These are phyloP conservation scores for Blastocystis sp. DNA, from an alignment of 352 stramenopile genomes.

Conservation along the genomic window DNA sequence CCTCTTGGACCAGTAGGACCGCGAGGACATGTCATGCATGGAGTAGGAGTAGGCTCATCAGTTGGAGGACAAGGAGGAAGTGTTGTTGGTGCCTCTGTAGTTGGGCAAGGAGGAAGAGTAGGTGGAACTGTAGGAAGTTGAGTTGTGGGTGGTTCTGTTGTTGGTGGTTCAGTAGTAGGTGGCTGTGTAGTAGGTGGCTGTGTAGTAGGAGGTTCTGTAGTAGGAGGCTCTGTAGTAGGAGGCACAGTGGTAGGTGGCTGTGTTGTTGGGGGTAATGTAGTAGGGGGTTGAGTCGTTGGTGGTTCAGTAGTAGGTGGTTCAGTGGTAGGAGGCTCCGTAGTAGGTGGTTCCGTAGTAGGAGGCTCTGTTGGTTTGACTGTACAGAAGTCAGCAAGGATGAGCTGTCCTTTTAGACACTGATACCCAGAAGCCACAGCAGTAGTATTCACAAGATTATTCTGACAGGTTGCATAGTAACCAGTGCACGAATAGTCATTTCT, in stretches of 20 bases:
- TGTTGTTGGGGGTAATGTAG: not conserved
- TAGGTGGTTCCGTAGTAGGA: not conserved
- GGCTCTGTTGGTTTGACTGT: not conserved
- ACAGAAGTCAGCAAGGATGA: slow-evolving; percentile 52
- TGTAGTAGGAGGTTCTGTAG: not conserved
- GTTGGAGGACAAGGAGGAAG: slow-evolving; percentile 48
- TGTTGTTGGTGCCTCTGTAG: slow-evolving; percentile 1
- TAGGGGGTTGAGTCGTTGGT: too few relatives aligned
- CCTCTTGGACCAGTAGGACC: slow-evolving; percentile 32
- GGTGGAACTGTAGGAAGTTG: not conserved
- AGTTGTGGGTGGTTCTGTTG: not conserved
- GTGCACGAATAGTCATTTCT: slow-evolving; percentile 62
- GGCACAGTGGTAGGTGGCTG: not conserved
- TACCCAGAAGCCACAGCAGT: slow-evolving; percentile 4
- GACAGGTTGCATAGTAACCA: slow-evolving; percentile 4
- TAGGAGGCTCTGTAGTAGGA: not conserved
- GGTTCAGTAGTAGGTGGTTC: not conserved
- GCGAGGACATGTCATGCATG: slow-evolving; percentile 8
- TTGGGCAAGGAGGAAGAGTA: slow-evolving; percentile 44
- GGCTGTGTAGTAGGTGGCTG: not conserved
- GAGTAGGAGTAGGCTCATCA: slow-evolving; percentile 12
- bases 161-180: not conserved
- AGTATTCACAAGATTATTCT: not conserved
- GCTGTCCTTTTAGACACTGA: slow-evolving; percentile 31
- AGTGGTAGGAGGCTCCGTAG: not conserved